Evolutionary conservation across 331 rosid genomes (phyloP), one percentile per base, ranked within the genome.

Genomic region (Quercus phellos): DNA sequence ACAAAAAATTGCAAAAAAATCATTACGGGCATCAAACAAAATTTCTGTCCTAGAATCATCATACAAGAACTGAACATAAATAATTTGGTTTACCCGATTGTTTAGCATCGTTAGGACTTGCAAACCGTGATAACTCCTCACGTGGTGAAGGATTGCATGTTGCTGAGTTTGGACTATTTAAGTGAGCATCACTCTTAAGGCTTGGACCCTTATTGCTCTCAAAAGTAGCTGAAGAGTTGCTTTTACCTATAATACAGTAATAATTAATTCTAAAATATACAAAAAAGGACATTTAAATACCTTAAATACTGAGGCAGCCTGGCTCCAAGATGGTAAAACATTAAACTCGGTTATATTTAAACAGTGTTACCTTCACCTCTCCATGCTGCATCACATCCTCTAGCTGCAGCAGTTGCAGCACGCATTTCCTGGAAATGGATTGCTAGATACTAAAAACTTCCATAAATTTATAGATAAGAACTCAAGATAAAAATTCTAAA

Each of bases 121-220:
- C 78, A 85, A 88, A 88, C 77, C 90, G 91, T 4, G 91, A 91
- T 84, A 92, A 92, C 68, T 90, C 89, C 42, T 91, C 92, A 13
- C 59, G 86, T 42, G 80, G 86, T 29, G 87, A 80, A 85, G 89
- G 55, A 88, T 83, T 85, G 58, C 75, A 72, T 56, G 55, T 69
- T 43, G 72, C 73, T 51, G 79, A 12, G 74, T 87, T 82, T 55
- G 89, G 87, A 79, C 83, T 70, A 69, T 83, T 78, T 84, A 78
- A 67, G 55, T 84, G 91, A 87, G 84, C 85, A 82, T 88, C 85
- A 75, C 76, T 69, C 72, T 85, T 81, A 46, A 79, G 75, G 6
- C 85, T 81, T 74, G 79, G 74, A 72, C 81, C 82, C 73, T 55
- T 82, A 67, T 77, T 79, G 76, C 87, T 87, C 77, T 76, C 85